Evolutionary conservation across 2,329 filamentous ascomycete species (phyloP), one percentile per base, ranked within the genome.

Genomic region (Phoma sp.): DNA sequence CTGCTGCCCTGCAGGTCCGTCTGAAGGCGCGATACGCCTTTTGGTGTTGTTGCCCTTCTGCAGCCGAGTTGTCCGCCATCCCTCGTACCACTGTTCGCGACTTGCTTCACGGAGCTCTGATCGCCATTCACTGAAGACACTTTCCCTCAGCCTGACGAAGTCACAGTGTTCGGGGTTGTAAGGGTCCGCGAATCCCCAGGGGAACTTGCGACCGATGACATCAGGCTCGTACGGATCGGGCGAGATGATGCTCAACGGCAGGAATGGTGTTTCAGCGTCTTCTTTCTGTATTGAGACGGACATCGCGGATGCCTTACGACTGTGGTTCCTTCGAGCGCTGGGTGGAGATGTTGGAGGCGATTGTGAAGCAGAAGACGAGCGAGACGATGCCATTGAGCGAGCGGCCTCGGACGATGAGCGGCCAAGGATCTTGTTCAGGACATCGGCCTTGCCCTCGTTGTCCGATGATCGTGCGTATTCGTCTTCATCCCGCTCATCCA

Each of bases 141-240:
- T 88, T 56, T 98, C 93, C 78, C 95, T 95, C 64, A 99, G 84
- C 59, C 89, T 88, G 51, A 90, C 82, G 75, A 97, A 99, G 77
- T 99, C 95, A 78, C 95, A 99, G 78, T 99, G 95, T 66, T 90
- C 86, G 27, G 88, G 83, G 69, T 98, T 88, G 80, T 95, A 93
- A 0, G 95, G 95, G 71, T 98, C 92, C 4, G 95, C 95, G 66
- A 97, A 96, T 6, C 95, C 95, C 95, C 95, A 99, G 0, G 95
- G 91, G 74, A 98, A 99, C 62, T 89, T 88, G 57, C 95, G 90
- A 40, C 95, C 95, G 57, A 96, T 79, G 15, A 90, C 81, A 29
- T 84, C 85, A 8, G 88, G 88, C 68, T 96, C 91, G 77, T 98
- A 96, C 37, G 91, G 85, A 74, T 99, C 95, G 0, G 95, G 95